A percentile compares a stretch with the other conserved stretches of the same genome.
These are phyloP conservation scores for Suhomyces bribrorum DNA, from an alignment of 1,139 yeast genomes.

Conservation along the genomic window DNA sequence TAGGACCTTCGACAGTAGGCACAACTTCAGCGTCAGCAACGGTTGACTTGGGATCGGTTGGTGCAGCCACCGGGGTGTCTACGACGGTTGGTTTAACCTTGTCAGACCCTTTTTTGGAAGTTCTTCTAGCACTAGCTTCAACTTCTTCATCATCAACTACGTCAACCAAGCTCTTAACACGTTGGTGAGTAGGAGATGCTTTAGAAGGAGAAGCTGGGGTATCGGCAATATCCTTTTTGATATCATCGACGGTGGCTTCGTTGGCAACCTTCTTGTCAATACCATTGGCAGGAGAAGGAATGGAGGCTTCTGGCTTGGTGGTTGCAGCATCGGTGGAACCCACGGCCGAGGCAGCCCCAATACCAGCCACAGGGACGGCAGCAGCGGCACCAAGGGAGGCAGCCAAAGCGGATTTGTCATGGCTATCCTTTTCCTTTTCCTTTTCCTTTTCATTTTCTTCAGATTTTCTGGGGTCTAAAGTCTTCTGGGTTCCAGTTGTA, in stretches of 20 bases:
- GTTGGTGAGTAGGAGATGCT: too few species aligned
- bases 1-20: constrained; percentile 1
- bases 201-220: too few species aligned
- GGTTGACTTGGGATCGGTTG: constrained; percentile 3
- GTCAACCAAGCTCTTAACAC: too few species aligned
- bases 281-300: constrained; percentile 4
- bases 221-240: background rate
- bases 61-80: background rate
- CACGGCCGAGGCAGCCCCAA: constrained; percentile 3
- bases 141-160: background rate
- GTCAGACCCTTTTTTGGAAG: background rate
- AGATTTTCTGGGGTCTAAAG: constrained; percentile 29
- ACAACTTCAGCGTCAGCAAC: constrained; percentile 6
- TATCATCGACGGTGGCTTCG: constrained; percentile 1
- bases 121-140: background rate
- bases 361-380: constrained; percentile 8
- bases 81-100: constrained; percentile 1
- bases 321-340: constrained; percentile 1
- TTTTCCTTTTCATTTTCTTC: constrained; percentile 15
- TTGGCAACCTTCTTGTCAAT: constrained; percentile 1
- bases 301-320: constrained; percentile 5
- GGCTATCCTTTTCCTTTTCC: constrained; percentile 1
- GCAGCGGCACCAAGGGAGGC: constrained; percentile 8
- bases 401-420: constrained; percentile 5
- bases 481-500: constrained; percentile 19